Conservation (phyloP, 2,329 filamentous ascomycete species). For the Fusarium haematococcum region DNA sequence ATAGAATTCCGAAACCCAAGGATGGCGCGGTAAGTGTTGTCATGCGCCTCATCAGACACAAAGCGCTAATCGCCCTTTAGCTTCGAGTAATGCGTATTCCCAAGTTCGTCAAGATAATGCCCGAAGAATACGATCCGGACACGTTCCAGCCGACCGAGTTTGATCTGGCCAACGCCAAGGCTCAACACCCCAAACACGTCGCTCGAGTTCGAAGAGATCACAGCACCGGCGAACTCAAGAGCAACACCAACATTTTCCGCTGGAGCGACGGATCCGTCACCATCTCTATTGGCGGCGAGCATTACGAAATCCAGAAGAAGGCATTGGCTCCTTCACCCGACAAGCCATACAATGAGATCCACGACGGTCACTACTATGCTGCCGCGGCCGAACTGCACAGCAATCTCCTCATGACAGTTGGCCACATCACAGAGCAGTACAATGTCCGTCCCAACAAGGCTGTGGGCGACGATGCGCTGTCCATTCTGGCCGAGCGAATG, state of each 20-base stretch:
- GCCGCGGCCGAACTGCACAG: constrained; percentile 77
- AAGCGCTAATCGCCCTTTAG: constrained; percentile 53
- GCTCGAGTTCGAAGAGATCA: constrained; percentile 77
- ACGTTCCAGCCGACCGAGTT: constrained; percentile 72
- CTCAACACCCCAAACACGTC: constrained; percentile 71
- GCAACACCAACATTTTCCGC: constrained; percentile 79
- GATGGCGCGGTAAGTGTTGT: constrained; percentile 72
- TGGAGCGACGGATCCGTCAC: constrained; percentile 87
- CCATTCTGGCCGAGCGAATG: constrained; percentile 75
- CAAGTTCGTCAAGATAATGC: constrained; percentile 77
- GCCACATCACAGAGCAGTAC: constrained; percentile 80
- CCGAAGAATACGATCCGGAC: constrained; percentile 73
- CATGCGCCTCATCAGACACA: not conserved
- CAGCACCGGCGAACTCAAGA: constrained; percentile 74
- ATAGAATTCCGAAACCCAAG: constrained; percentile 76
- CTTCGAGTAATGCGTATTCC: constrained; percentile 79
- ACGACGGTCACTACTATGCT: constrained; percentile 82
- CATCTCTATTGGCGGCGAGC: constrained; percentile 78
- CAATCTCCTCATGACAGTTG: constrained; percentile 77
- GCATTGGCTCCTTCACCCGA: constrained; percentile 71
- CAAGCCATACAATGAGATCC: constrained; percentile 72
- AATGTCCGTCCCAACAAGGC: constrained; percentile 75
- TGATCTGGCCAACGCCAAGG: constrained; percentile 64
- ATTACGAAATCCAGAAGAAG: constrained; percentile 81
- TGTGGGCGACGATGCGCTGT: constrained; percentile 77